These are phyloP conservation scores for Diaporthe eres DNA, from an alignment of 2,329 filamentous ascomycete genomes.

Conservation along the genomic window DNA sequence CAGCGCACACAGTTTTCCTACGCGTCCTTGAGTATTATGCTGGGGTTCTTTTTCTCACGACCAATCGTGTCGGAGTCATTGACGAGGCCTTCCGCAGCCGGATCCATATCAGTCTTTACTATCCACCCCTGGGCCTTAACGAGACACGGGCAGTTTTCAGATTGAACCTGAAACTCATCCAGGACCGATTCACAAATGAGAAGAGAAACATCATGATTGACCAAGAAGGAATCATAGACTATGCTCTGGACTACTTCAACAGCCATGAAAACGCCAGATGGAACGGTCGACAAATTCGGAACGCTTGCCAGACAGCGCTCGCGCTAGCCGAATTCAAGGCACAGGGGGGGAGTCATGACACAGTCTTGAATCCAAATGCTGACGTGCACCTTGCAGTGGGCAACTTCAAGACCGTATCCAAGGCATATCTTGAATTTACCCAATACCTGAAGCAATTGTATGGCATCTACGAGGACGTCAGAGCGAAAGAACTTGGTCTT, in stretches of 20 bases:
- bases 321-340: conserved; percentile 35
- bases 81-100: conserved; percentile 63
- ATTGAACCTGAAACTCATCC: conserved; percentile 54
- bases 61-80: conserved; percentile 62
- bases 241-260: background rate
- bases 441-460: conserved; percentile 23
- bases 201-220: background rate
- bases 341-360: conserved; percentile 36
- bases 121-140: conserved; percentile 55
- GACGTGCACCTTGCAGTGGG: conserved; percentile 7
- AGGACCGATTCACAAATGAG: background rate
- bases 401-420: conserved; percentile 16
- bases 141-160: conserved; percentile 61
- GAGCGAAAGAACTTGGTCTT: background rate
- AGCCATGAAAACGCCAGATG: background rate
- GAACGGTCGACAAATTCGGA: conserved; percentile 41
- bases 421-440: conserved; percentile 25
- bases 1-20: conserved; percentile 53
- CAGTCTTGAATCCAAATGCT: background rate
- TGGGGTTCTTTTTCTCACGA: conserved; percentile 66
- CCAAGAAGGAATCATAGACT: background rate
- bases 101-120: conserved; percentile 64
- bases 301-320: conserved; percentile 37
- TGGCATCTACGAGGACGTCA: background rate
- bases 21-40: conserved; percentile 58